Base-by-base conservation (phyloP, 805 yeast genomes). In the Wickerhamomyces ciferrii region DNA sequence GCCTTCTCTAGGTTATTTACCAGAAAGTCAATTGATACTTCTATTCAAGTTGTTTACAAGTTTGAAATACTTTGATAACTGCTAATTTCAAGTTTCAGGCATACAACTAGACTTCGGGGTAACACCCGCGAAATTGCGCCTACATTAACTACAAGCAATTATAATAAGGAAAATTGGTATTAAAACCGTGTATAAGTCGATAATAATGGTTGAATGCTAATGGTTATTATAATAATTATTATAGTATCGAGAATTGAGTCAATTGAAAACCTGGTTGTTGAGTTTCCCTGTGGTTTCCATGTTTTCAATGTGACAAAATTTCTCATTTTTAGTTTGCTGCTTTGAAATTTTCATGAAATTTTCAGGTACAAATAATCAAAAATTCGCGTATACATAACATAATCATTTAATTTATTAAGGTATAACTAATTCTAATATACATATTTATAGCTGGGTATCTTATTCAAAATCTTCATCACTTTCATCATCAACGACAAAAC, bases 41-140 rank as follows among this genome's bases (percentile, higher is more conserved):
- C 7, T 27, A 27, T 9, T 8, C 31, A 27, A 27, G 7, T 32
- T 32, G 35, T 32, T 32, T 17, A 32, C 35, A 17, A 34, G 15
- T n/a, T n/a, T 34, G 37, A 34, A 34, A 34, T 34, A 8, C 23
- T 34, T 34, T 34, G 34, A 34, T 34, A 34, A 21, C 37, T 34
- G 37, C 37, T 34, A 34, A 34, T 34, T 34, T 34, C 37, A 34
- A 34, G 37, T 34, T 34, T 34, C 37, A 34, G 37, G 37, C 37
- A 9, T 18, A 34, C 17, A 17, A 4, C 14, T 17, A 4, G 9
- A 31, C 13, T 18, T 17, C 14, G 21, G 37, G 37, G 37, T 34
- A 34, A 34, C 37, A 18, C 21, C 21, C 21, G 37, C 15, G 14
- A 18, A 6, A 17, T 34, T 34, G 37, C 37, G 37, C 37, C 37